A percentile compares a stretch with the other conserved stretches of the same genome.
Evolutionary conservation across 2,329 filamentous ascomycete species (phyloP).

Genomic region (Pestalotiopsis sp.): DNA sequence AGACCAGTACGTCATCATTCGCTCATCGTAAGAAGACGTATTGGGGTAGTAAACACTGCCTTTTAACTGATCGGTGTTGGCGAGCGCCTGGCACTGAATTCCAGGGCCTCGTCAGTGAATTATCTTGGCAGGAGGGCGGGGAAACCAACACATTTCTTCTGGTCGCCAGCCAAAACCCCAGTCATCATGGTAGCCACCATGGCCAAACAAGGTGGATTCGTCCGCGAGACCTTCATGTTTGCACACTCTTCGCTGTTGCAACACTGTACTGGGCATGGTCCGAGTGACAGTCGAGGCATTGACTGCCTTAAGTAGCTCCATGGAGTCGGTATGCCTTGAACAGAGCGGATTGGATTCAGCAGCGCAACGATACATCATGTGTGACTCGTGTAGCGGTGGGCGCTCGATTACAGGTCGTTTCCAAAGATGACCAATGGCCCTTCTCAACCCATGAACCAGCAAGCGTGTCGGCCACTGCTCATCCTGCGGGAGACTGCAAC

Average conservation of each 20-base stretch:
- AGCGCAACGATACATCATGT: neutral
- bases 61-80: neutral
- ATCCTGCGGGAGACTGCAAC: neutral
- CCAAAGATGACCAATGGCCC: neutral
- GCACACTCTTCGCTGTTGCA: neutral
- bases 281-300: neutral
- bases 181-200: neutral
- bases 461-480: neutral
- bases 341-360: too few species aligned
- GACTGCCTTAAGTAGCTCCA: neutral
- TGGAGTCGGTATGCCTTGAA: neutral
- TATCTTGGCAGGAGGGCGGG: neutral
- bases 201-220: neutral
- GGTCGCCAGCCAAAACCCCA: neutral
- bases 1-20: constrained; percentile 10
- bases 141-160: neutral
- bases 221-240: neutral
- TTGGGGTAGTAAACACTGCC: constrained; percentile 2
- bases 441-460: neutral
- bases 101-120: neutral
- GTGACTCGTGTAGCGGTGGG: neutral
- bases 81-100: neutral
- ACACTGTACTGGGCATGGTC: too few species aligned
- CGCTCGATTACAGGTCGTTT: neutral
- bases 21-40: neutral